phyloP scores from a whole-genome alignment of 345 rosid genomes.

The Eucalyptus shirleyi region DNA sequence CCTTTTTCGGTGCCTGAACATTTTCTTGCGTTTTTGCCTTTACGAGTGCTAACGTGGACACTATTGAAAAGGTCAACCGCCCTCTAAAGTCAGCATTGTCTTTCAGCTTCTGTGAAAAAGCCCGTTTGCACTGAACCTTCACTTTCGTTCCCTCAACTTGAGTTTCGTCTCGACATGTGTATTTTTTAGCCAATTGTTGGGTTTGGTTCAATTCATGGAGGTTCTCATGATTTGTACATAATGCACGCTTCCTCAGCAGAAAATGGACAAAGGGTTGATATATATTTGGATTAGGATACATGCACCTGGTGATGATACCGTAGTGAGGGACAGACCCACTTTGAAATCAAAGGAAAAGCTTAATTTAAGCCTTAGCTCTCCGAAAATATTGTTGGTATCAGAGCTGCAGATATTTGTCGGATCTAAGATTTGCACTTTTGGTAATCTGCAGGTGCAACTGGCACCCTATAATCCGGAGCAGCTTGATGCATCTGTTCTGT shows the following conservation, averaged over 20 bases:
- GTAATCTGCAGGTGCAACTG: constrained; percentile 42
- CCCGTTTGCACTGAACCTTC: neutral
- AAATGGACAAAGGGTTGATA: neutral
- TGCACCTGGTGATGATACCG: neutral
- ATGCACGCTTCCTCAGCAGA: neutral
- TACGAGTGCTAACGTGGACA: neutral
- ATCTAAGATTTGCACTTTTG: neutral
- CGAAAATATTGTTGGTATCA: neutral
- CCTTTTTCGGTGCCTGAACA: neutral
- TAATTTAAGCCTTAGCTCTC: neutral
- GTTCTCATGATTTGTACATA: neutral
- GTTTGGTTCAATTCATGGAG: neutral
- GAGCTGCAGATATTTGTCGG: neutral
- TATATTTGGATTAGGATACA: neutral
- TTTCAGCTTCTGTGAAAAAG: neutral
- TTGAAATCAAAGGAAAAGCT: neutral
- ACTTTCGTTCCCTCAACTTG: neutral
- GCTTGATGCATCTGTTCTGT: constrained; percentile 53
- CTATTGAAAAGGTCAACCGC: neutral
- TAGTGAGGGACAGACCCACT: neutral
- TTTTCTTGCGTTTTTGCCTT: neutral
- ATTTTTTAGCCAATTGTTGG: neutral
- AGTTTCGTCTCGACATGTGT: neutral
- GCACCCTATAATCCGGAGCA: constrained; percentile 38
- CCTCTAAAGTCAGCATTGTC: neutral